Evolutionary conservation across 495 filamentous ascomycete genomes (phyloP), one percentile per base, ranked within the genome.

Genomic region (Neurospora sp.): DNA sequence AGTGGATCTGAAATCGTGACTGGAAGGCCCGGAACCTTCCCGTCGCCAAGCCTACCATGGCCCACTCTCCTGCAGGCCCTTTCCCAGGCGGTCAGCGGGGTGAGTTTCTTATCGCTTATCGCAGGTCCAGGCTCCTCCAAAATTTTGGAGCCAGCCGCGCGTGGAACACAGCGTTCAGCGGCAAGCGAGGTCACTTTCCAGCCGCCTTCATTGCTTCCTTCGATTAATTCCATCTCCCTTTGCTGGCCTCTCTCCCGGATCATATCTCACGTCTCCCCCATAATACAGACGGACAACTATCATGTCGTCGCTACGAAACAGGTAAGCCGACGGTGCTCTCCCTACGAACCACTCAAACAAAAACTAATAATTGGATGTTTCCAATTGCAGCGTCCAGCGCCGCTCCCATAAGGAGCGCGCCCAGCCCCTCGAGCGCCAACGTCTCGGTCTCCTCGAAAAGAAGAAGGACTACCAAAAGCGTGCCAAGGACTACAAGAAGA

Each of bases 381-480:
- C 53, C 48, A 10, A 41, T 22, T 17, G 35, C 73, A 80, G 79
- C 73, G 68, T 80, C 73, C 78, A 80, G 69, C 79, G 79, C 35
- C 79, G 79, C 48, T 72, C 77, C 77, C 95, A 98, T 83, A 86
- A 88, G 76, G 96, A 98, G 85, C 91, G 96, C 76, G 91, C 92
- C 40, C 96, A 98, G 80, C 92, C 94, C 42, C 77, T 87, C 74
- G 92, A 92, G 78, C 93, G 96, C 12, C 22, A 68, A 31, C 74
- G 74, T 1, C 78, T 81, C 48, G 77, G 81, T 42, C 76, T 83
- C 12, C 79, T 81, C 72, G 79, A 82, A 70, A 81, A 81, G 73
- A 77, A 81, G 59, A 80, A 81, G 78, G 96, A 99, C 85, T 99
- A 98, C 86, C 90, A 91, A 59, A 90, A 94, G 74, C 94, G 96